These are phyloP conservation scores for Nemania sp. DNA, from an alignment of 2,329 filamentous ascomycete species.

Conservation along the genomic window DNA sequence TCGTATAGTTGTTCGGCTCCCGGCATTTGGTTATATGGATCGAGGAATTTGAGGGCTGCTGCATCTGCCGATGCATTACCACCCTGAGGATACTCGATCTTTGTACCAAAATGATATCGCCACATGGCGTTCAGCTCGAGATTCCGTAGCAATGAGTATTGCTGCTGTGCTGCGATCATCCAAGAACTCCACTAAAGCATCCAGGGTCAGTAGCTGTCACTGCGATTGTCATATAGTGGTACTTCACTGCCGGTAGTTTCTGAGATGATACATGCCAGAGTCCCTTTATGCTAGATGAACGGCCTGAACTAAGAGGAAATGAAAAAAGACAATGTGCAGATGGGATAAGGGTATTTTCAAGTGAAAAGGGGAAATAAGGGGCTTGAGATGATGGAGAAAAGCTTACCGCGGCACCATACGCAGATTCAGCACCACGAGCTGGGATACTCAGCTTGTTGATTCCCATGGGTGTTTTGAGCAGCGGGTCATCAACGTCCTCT, in stretches of 20 bases:
- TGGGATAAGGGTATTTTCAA: too few species aligned
- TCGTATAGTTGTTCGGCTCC: constrained; percentile 46
- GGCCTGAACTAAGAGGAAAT: too few species aligned
- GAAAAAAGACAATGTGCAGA: too few species aligned
- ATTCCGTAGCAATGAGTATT: constrained; percentile 54
- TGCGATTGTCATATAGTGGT: not conserved
- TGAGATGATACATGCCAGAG: not conserved
- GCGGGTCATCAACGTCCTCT: constrained; percentile 34
- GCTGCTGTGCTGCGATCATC: constrained; percentile 53
- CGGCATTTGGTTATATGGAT: constrained; percentile 22
- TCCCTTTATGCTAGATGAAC: not conserved
- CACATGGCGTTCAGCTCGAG: constrained; percentile 50
- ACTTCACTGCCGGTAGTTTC: not conserved
- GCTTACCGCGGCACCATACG: constrained; percentile 43
- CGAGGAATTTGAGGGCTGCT: constrained; percentile 20
- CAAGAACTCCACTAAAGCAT: constrained; percentile 46
- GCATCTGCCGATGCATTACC: constrained; percentile 22
- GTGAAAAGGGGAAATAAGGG: not conserved
- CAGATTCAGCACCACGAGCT: constrained; percentile 25
- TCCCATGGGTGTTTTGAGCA: constrained; percentile 52
- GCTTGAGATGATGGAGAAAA: not conserved
- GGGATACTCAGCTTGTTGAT: constrained; percentile 42
- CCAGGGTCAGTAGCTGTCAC: not conserved
- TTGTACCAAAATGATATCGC: constrained; percentile 52
- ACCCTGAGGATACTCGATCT: constrained; percentile 30